phyloP scores from a whole-genome alignment of 139 green algal genomes.

The Chara braunii region DNA sequence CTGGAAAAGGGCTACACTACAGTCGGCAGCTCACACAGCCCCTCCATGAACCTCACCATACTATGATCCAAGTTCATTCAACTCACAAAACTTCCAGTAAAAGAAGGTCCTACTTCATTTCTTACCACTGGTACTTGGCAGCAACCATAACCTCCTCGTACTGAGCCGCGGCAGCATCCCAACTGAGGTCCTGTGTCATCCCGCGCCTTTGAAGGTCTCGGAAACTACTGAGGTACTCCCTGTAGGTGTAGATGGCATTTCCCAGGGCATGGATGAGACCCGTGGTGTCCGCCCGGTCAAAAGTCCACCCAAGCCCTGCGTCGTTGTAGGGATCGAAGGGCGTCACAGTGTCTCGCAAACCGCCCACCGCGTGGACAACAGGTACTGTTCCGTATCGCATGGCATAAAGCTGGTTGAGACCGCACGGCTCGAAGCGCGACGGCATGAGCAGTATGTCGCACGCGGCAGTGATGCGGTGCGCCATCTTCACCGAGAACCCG shows the following conservation, averaged over 20 bases:
- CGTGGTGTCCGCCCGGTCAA: constrained; percentile 27
- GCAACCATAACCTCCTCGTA: constrained; percentile 89
- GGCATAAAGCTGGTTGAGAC: constrained; percentile 71
- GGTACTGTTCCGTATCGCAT: constrained; percentile 77
- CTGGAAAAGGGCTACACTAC: too few species aligned
- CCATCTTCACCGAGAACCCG: constrained; percentile 68
- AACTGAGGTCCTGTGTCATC: constrained; percentile 77
- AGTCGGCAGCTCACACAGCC: too few species aligned
- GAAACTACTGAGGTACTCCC: constrained; percentile 33
- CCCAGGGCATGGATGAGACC: constrained; percentile 42
- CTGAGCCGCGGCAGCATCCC: constrained; percentile 75
- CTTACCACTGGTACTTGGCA: constrained; percentile 66
- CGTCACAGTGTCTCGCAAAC: constrained; percentile 64
- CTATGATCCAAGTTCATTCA: too few species aligned
- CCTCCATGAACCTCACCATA: too few species aligned
- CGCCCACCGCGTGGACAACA: constrained; percentile 71
- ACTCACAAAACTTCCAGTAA: neutral
- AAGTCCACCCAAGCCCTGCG: constrained; percentile 44
- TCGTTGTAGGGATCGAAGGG: constrained; percentile 45
- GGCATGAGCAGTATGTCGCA: constrained; percentile 83
- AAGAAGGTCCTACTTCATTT: neutral
- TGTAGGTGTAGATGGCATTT: constrained; percentile 44
- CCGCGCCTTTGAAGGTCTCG: constrained; percentile 51
- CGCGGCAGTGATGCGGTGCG: constrained; percentile 72
- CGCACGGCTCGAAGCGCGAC: constrained; percentile 81